phyloP scores from a whole-genome alignment of 768 basidiomycete species.

The Amanita polypyramis region DNA sequence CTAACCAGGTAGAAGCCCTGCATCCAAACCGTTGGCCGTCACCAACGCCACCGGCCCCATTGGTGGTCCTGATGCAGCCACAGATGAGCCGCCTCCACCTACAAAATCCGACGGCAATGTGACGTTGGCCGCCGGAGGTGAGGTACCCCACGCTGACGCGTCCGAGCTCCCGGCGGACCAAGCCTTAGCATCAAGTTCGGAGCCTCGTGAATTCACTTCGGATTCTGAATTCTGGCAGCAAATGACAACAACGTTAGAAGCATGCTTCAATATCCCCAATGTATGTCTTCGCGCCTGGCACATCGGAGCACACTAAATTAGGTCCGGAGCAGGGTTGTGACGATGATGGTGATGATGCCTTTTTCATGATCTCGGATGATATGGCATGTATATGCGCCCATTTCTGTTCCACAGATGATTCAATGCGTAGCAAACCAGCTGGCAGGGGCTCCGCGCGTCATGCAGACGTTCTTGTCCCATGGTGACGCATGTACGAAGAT shows the following conservation, averaged over 20 bases:
- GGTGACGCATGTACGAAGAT: slow-evolving; percentile 31
- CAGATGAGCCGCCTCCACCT: not conserved
- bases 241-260: slow-evolving; percentile 48
- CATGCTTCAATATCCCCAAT: slow-evolving; percentile 26
- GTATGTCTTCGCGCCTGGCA: slow-evolving; percentile 17
- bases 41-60: slow-evolving; percentile 7
- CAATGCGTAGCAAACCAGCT: slow-evolving; percentile 19
- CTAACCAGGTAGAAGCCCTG: slow-evolving; percentile 17
- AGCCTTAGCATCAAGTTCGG: slow-evolving; percentile 19
- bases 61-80: not conserved
- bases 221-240: slow-evolving; percentile 44
- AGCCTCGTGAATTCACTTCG: slow-evolving; percentile 31
- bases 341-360: slow-evolving; percentile 15
- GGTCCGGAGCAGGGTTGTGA: slow-evolving; percentile 5
- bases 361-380: slow-evolving; percentile 21
- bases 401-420: slow-evolving; percentile 7
- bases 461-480: slow-evolving; percentile 36
- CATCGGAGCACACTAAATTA: not conserved
- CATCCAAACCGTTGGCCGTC: slow-evolving; percentile 14
- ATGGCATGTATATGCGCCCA: slow-evolving; percentile 4
- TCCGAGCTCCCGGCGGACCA: not conserved
- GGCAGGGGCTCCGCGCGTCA: slow-evolving; percentile 33
- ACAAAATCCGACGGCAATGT: not conserved
- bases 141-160: not conserved
- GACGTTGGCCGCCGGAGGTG: not conserved